A percentile compares a stretch with the other conserved stretches of the same genome.
phyloP scores from a whole-genome alignment of 1,139 yeast species.

The Lodderomyces pseudojiufengensis region DNA sequence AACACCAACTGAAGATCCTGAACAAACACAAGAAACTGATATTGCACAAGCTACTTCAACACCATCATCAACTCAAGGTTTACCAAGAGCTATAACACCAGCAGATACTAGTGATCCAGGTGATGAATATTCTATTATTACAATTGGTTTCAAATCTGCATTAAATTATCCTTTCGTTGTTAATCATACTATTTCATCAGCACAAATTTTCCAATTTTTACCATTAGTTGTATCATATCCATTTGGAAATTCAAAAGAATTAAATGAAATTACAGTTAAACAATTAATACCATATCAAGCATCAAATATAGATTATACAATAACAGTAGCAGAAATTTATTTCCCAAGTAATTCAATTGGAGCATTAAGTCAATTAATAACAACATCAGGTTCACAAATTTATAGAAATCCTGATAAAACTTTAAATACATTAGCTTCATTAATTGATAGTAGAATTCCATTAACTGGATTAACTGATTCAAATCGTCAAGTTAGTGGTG shows the following conservation, averaged over 20 bases:
- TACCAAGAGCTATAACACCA: slow-evolving; percentile 69
- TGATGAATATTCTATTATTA: slow-evolving; percentile 50
- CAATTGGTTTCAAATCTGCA: slow-evolving; percentile 66
- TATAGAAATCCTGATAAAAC: slow-evolving; percentile 50
- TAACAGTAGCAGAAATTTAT: slow-evolving; percentile 74
- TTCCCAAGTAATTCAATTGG: slow-evolving; percentile 53
- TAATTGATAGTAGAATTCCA: slow-evolving; percentile 65
- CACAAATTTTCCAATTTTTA: slow-evolving; percentile 70
- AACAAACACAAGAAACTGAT: slow-evolving; percentile 25
- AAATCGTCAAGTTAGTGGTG: slow-evolving; percentile 8
- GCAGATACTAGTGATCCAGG: slow-evolving; percentile 45
- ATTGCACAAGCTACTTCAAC: slow-evolving; percentile 25
- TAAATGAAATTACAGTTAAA: slow-evolving; percentile 45
- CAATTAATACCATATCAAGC: slow-evolving; percentile 66
- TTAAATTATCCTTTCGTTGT: slow-evolving; percentile 74
- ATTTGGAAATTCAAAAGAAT: slow-evolving; percentile 32
- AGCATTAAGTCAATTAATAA: slow-evolving; percentile 42
- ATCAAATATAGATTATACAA: slow-evolving; percentile 48
- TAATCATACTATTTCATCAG: slow-evolving; percentile 60
- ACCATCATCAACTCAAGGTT: slow-evolving; percentile 45
- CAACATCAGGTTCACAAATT: slow-evolving; percentile 42
- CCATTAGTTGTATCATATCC: slow-evolving; percentile 56
- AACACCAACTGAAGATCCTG: slow-evolving; percentile 21
- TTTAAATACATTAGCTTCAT: slow-evolving; percentile 44
- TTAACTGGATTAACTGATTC: slow-evolving; percentile 44